Percentiles rank a stretch among this genome's conserved stretches.
Conservation (phyloP, 2,329 filamentous ascomycete genomes). For the Sporothrix luriei region DNA sequence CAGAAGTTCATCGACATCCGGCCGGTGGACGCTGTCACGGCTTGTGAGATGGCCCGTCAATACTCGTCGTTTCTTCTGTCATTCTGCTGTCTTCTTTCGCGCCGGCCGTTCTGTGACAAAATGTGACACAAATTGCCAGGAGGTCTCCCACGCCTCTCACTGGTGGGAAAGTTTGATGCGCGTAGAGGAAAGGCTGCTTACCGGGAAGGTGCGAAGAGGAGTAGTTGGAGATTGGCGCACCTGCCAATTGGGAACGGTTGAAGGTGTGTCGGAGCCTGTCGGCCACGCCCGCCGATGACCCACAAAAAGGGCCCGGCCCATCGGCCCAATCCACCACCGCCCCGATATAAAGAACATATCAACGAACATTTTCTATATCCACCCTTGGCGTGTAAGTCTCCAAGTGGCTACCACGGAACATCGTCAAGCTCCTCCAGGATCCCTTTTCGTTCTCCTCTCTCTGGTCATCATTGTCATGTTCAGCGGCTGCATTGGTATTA, state of each 20-base stretch:
- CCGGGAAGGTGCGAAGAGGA: not conserved
- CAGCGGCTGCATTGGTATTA: not conserved
- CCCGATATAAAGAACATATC: not conserved
- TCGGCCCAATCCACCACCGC: constrained; percentile 26
- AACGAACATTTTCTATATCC: constrained; percentile 14
- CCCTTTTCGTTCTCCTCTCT: not conserved
- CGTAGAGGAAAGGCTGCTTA: not conserved
- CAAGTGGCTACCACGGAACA: not conserved
- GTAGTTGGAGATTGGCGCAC: not conserved
- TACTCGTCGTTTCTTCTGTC: not conserved
- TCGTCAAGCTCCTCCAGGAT: not conserved
- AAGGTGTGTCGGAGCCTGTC: not conserved
- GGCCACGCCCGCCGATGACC: constrained; percentile 2
- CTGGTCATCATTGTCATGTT: not conserved
- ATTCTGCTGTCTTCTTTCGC: not conserved
- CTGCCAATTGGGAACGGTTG: not conserved
- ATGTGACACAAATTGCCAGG: not conserved
- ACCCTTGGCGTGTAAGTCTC: constrained; percentile 7
- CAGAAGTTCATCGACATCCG: not conserved
- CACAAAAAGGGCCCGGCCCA: constrained; percentile 6
- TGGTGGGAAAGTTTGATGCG: constrained; percentile 5
- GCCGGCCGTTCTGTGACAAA: not conserved
- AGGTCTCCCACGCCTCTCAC: not conserved
- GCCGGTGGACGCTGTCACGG: not conserved
- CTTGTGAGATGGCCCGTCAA: not conserved